Conservation (phyloP, 768 basidiomycete genomes). For the Calvatia gigantea region DNA sequence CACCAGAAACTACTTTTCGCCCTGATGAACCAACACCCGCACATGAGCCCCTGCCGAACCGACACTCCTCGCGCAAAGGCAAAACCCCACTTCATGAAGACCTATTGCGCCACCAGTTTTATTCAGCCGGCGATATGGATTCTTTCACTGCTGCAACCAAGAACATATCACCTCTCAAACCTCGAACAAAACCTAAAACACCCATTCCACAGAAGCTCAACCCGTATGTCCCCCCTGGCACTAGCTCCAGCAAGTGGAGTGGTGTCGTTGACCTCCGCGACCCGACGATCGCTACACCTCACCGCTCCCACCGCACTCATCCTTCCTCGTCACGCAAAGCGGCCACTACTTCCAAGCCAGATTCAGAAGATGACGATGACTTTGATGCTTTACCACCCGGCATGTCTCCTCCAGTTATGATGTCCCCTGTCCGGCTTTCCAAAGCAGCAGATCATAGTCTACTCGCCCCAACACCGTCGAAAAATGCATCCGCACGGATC, state of each 20-base stretch:
- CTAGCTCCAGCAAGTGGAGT: constrained; percentile 56
- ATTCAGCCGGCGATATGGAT: constrained; percentile 36
- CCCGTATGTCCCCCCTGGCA: constrained; percentile 55
- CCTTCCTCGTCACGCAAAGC: constrained; percentile 16
- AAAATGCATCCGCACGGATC: constrained; percentile 69
- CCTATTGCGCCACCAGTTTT: constrained; percentile 49
- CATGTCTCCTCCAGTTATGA: constrained; percentile 56
- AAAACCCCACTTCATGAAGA: constrained; percentile 49
- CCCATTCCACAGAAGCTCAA: constrained; percentile 54
- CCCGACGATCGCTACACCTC: constrained; percentile 46
- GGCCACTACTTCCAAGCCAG: constrained; percentile 21
- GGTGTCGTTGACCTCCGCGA: constrained; percentile 72
- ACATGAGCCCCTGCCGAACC: constrained; percentile 20
- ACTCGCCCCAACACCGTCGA: constrained; percentile 63
- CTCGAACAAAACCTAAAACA: constrained; percentile 51
- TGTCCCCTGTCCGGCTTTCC: constrained; percentile 49
- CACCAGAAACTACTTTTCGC: constrained; percentile 17
- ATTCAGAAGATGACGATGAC: constrained; percentile 45
- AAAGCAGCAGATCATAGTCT: constrained; percentile 15
- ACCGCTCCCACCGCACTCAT: constrained; percentile 26
- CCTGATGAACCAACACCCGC: constrained; percentile 10
- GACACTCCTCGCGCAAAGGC: constrained; percentile 33
- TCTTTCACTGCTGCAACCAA: constrained; percentile 27
- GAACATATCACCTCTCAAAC: constrained; percentile 47
- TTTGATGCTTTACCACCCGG: constrained; percentile 51